Conservation (phyloP, 768 basidiomycete species). For the Podaxis sp. region DNA sequence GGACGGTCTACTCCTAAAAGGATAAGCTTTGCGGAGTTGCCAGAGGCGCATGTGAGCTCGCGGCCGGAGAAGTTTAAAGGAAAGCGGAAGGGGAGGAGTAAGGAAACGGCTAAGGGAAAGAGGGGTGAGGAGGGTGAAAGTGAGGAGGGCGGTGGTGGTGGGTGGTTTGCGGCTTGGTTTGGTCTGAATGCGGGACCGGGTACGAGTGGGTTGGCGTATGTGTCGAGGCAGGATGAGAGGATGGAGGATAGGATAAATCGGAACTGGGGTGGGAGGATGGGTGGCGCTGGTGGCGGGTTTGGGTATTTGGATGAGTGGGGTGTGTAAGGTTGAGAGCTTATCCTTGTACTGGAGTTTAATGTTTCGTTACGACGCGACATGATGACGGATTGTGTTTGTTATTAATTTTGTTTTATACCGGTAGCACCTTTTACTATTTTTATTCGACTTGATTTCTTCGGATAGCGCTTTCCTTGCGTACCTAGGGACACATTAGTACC, state of each 20-base stretch:
- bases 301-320: conserved; percentile 57
- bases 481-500: not conserved
- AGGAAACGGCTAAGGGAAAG: conserved; percentile 10
- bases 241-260: conserved; percentile 53
- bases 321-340: conserved; percentile 30
- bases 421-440: not conserved
- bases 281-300: conserved; percentile 26
- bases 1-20: conserved; percentile 62
- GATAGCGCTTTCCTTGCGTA: not conserved
- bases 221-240: conserved; percentile 41
- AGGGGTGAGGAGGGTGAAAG: conserved; percentile 20
- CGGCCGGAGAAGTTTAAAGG: conserved; percentile 34
- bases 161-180: conserved; percentile 18
- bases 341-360: not conserved
- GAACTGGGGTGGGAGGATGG: conserved; percentile 43
- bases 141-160: conserved; percentile 23
- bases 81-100: conserved; percentile 26
- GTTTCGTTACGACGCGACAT: not conserved
- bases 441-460: not conserved
- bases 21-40: conserved; percentile 78
- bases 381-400: not conserved
- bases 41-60: conserved; percentile 58
- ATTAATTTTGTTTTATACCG: not conserved
- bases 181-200: conserved; percentile 19
- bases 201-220: conserved; percentile 15